Base-by-base conservation (phyloP, 306 rosid species). In the Alnus glutinosa region DNA sequence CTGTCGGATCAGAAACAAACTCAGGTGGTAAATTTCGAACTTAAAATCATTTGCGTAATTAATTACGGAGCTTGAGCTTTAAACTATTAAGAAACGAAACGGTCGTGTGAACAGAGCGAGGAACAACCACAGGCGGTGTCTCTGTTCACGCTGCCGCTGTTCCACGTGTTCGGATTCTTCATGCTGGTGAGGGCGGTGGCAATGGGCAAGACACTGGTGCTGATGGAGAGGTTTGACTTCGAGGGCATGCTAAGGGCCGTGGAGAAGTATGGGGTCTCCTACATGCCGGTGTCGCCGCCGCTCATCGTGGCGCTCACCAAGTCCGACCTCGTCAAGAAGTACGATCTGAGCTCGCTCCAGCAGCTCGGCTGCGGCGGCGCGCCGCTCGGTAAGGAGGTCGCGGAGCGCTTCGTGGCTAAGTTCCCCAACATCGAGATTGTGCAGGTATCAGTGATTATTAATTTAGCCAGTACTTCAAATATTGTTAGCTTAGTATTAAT, bases 231-330 rank as follows among this genome's bases (percentile, higher is more conserved):
- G 76, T 92, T 94, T 74, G 89, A 90, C 36, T 87, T 94, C 34
- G 90, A 88, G 74, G 77, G 49, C 34, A 88, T 94, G 97, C 54
- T 94, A 55, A 87, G 76, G 83, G 88, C 88, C 0, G 93, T 92
- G 18, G 91, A 92, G 89, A 88, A 70, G 87, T 86, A 84, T 46
- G 82, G 47, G 80, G 77, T 92, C 6, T 83, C 78, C 0, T 73
- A 74, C 78, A 92, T 94, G 78, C 97, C 97, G 39, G 98, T 89
- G 52, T 90, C 98, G 36, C 98, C 97, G 72, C 97, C 97, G 75
- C 72, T 94, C 8, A 80, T 94, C 73, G 87, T 90, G 87, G 94
- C 93, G 34, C 72, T 94, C 63, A 70, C 64, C 8, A 92, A 94
- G 83, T 94, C 97, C 63, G 97, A 89, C 62, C 18, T 92, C 74